These are phyloP conservation scores for Taiwanofungus camphoratus DNA, from an alignment of 1,284 basidiomycete genomes.

Conservation along the genomic window DNA sequence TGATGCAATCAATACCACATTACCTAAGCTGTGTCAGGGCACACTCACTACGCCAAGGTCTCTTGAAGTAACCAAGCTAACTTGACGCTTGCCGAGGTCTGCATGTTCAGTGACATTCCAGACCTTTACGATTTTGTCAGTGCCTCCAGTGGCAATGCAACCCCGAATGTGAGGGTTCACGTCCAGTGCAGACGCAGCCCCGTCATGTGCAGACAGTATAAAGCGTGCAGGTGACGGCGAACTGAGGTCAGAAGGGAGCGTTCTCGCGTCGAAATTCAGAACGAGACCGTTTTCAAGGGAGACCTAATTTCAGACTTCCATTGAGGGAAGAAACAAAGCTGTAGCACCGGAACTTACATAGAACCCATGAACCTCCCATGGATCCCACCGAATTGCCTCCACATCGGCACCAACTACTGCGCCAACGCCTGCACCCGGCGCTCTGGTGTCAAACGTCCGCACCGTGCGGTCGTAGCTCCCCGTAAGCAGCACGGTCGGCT, in stretches of 20 bases:
- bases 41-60: slow-evolving; percentile 88
- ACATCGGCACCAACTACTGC: slow-evolving; percentile 85
- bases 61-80: slow-evolving; percentile 83
- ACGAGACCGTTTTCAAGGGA: slow-evolving; percentile 92
- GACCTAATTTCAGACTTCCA: slow-evolving; percentile 51
- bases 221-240: slow-evolving; percentile 69
- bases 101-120: slow-evolving; percentile 84
- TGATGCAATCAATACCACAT: not conserved
- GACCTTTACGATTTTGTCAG: slow-evolving; percentile 90
- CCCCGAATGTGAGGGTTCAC: slow-evolving; percentile 89
- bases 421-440: slow-evolving; percentile 75
- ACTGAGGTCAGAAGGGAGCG: slow-evolving; percentile 62
- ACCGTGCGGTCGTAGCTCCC: slow-evolving; percentile 95
- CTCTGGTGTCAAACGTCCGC: slow-evolving; percentile 86
- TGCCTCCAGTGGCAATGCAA: slow-evolving; percentile 88
- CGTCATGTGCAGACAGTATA: slow-evolving; percentile 92
- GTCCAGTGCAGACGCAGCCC: slow-evolving; percentile 89
- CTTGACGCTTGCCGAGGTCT: slow-evolving; percentile 62
- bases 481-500: slow-evolving; percentile 85
- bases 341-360: slow-evolving; percentile 54
- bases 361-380: slow-evolving; percentile 84
- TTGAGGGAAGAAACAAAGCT: slow-evolving; percentile 1
- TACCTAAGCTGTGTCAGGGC: not conserved
- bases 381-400: slow-evolving; percentile 94
- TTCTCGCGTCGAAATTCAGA: slow-evolving; percentile 87